Base-by-base conservation (phyloP, 257 asterid genomes). In the Orobanche coerulescens region DNA sequence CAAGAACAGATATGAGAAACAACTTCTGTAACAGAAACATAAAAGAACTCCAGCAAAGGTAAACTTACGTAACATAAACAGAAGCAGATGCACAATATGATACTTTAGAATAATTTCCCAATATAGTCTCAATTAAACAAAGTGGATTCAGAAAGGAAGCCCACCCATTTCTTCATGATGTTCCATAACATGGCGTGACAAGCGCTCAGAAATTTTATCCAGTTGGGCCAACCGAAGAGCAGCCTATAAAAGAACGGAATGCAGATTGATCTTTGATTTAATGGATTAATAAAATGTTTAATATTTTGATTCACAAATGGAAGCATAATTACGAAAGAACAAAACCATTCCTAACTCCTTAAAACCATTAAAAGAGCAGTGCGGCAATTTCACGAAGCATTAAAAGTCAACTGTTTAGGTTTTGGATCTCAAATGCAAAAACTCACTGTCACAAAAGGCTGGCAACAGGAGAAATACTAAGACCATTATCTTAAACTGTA, bases 91-190 rank as follows among this genome's bases (percentile, higher is more conserved):
- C 65, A 62, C 48, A 53, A 64, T 37, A 72, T 30, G 36, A 47
- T 36, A 68, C 60, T 59, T 53, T 18, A 1, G 23, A 51, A 58
- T 13, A 34, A 24, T 16, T 42, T 61, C 39, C 61, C n/a, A n/a
- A 16, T 16, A 57, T 67, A 60, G 58, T 31, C 53, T 19, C 11
- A 47, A 2, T 8, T 2, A 18, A 47, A 20, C 43, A 23, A 64
- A 64, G 61, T 46, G 71, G 24, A 57, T 43, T 54, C 54, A 56
- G 66, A 53, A 67, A 63, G 72, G 79, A 68, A 60, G 68, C 94
- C 69, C 69, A 87, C 99, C 99, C 99, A 93, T 93, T 76, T 84
- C 93, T 84, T 93, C 97, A 65, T 93, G 92, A 84, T 93, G 94
- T 75, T 83, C 94, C 97, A 93, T 89, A 64, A 93, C 97, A 80